Evolutionary conservation across 495 filamentous ascomycete genomes (phyloP).

Genomic region (Pyrenopolyporus hunteri): DNA sequence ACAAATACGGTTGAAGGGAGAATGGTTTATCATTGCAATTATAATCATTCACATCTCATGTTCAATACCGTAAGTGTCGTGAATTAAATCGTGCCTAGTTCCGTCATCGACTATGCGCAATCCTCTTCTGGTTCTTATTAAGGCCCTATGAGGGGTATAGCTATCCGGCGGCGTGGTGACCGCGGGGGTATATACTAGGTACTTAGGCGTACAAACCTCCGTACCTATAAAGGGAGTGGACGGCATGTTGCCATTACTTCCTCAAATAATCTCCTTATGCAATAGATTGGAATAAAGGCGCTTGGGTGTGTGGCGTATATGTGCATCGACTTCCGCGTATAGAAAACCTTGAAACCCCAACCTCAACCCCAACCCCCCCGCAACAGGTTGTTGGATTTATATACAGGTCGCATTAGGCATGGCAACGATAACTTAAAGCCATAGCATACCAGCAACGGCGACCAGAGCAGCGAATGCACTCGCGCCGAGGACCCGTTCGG

Average conservation of each 20-base stretch:
- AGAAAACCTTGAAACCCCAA: too few relatives aligned
- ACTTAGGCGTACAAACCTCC: not conserved
- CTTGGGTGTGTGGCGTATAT: not conserved
- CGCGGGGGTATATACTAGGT: not conserved
- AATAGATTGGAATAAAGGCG: conserved; percentile 1
- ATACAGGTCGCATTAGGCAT: not conserved
- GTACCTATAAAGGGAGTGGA: conserved; percentile 32
- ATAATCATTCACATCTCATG: not conserved
- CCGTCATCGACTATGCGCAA: not conserved
- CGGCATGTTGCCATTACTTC: conserved; percentile 38
- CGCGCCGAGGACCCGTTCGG: conserved; percentile 50
- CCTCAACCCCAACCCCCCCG: too few relatives aligned
- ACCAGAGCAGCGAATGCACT: conserved; percentile 58
- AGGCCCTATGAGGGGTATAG: not conserved
- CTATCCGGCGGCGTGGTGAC: not conserved
- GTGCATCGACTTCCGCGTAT: conserved; percentile 5
- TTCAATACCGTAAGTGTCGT: not conserved
- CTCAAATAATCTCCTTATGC: conserved; percentile 8
- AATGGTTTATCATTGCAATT: too few relatives aligned
- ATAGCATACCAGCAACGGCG: conserved; percentile 53
- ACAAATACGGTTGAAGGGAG: too few relatives aligned
- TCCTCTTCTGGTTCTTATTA: not conserved
- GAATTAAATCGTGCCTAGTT: not conserved
- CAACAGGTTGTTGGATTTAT: conserved; percentile 1
- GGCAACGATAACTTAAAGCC: conserved; percentile 38